These are phyloP conservation scores for Coemansia sp. DNA, from an alignment of 192 early-diverging fungal genomes.

Conservation along the genomic window DNA sequence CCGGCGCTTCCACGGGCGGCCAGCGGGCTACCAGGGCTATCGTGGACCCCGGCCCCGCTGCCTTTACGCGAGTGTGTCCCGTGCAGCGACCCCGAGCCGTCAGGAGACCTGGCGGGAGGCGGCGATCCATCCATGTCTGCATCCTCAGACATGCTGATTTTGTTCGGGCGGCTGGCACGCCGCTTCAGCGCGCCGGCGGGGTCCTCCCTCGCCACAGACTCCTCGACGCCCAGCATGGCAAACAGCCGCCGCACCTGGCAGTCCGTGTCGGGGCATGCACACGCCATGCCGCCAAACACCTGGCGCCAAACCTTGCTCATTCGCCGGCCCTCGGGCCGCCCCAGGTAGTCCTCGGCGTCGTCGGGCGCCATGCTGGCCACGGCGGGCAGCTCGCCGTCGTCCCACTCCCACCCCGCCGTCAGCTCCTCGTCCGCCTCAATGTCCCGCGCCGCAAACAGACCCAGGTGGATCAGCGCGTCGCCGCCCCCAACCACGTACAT, in stretches of 20 bases:
- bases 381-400: conserved; percentile 47
- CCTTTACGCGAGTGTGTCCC: conserved; percentile 22
- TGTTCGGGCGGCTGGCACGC: conserved; percentile 25
- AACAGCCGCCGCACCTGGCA: conserved; percentile 44
- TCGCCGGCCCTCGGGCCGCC: conserved; percentile 45
- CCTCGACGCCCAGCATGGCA: conserved; percentile 48
- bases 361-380: conserved; percentile 29
- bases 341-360: conserved; percentile 45
- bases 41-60: background rate
- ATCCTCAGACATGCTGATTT: background rate
- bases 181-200: conserved; percentile 11
- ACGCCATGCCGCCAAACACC: conserved; percentile 44
- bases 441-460: conserved; percentile 59
- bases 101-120: conserved; percentile 12
- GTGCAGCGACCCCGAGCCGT: background rate
- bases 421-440: conserved; percentile 66
- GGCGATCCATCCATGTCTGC: background rate
- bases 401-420: conserved; percentile 73
- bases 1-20: background rate
- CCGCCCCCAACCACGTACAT: conserved; percentile 52
- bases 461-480: conserved; percentile 60
- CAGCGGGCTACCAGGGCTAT: background rate
- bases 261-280: conserved; percentile 27
- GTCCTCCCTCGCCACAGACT: conserved; percentile 10
- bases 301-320: conserved; percentile 55